Evolutionary conservation across 345 rosid genomes (phyloP).

Genomic region (Capsella bursapastoris): DNA sequence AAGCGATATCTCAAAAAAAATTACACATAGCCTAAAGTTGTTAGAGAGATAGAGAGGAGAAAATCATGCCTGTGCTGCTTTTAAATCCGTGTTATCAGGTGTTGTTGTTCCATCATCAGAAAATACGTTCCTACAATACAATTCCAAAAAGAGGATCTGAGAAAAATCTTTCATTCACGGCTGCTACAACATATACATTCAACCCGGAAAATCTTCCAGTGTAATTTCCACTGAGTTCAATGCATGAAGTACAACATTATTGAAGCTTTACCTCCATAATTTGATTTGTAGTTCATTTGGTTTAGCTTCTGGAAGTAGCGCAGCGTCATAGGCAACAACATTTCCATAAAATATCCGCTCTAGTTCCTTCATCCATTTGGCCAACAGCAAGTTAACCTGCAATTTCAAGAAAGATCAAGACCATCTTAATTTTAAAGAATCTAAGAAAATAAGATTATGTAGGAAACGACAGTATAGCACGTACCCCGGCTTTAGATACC

Average conservation of each 20-base stretch:
- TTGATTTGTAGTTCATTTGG: slow-evolving; percentile 66
- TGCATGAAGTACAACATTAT: neutral
- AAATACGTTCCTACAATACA: slow-evolving; percentile 74
- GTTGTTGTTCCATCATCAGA: slow-evolving; percentile 78
- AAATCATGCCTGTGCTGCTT: slow-evolving; percentile 70
- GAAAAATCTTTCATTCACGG: slow-evolving; percentile 21
- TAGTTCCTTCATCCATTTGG: slow-evolving; percentile 95
- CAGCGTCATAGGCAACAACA: slow-evolving; percentile 82
- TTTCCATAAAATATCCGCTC: slow-evolving; percentile 97
- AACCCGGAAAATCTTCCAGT: neutral
- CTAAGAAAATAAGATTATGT: neutral
- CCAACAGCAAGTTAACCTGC: slow-evolving; percentile 87
- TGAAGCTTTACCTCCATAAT: slow-evolving; percentile 73
- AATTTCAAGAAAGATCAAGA: slow-evolving; percentile 21
- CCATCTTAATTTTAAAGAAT: neutral
- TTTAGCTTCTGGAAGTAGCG: slow-evolving; percentile 86
- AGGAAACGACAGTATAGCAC: slow-evolving; percentile 26
- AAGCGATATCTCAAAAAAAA: slow-evolving; percentile 26
- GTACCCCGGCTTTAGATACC: slow-evolving; percentile 96
- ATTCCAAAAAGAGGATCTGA: slow-evolving; percentile 16
- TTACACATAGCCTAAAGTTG: slow-evolving; percentile 9
- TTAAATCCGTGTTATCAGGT: slow-evolving; percentile 62
- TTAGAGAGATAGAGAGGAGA: slow-evolving; percentile 5
- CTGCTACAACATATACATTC: slow-evolving; percentile 16
- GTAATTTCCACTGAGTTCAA: neutral